phyloP scores from a whole-genome alignment of 441 rosid genomes.

The Adansonia madagascariensis region DNA sequence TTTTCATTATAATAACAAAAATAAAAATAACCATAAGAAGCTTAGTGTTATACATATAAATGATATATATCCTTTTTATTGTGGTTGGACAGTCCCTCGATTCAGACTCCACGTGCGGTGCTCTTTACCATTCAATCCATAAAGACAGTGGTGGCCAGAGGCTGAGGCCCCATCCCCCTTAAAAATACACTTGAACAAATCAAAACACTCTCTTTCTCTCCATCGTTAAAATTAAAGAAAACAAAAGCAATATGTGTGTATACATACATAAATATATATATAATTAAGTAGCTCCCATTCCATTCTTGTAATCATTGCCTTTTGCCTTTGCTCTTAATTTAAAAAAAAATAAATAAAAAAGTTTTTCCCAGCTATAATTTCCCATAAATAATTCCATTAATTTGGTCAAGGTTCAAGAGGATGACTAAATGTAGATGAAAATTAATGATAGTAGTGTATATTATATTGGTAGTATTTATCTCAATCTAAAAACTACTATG shows the following conservation, averaged over 20 bases:
- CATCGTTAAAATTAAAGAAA: neutral
- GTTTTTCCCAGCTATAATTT: neutral
- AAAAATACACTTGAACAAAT: constrained; percentile 21
- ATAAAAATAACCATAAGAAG: neutral
- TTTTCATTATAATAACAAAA: neutral
- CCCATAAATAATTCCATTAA: neutral
- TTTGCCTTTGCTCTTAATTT: constrained; percentile 36
- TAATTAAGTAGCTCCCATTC: constrained; percentile 48
- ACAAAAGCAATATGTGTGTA: neutral
- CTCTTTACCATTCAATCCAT: constrained; percentile 62
- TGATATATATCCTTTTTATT: constrained; percentile 6
- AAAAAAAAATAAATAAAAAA: neutral
- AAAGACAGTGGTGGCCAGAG: constrained; percentile 54
- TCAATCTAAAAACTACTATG: neutral
- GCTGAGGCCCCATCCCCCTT: constrained; percentile 31
- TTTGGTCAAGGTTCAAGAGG: no score
- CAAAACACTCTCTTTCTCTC: neutral
- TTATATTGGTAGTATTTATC: constrained; percentile 4
- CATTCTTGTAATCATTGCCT: constrained; percentile 56
- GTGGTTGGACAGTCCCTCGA: constrained; percentile 53
- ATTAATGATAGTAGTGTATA: neutral
- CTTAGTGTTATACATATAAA: neutral
- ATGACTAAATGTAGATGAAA: neutral
- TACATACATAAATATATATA: neutral
- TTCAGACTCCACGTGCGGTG: constrained; percentile 80